Conservation (phyloP, 2,329 filamentous ascomycete genomes). For the Diaporthe helianthi region DNA sequence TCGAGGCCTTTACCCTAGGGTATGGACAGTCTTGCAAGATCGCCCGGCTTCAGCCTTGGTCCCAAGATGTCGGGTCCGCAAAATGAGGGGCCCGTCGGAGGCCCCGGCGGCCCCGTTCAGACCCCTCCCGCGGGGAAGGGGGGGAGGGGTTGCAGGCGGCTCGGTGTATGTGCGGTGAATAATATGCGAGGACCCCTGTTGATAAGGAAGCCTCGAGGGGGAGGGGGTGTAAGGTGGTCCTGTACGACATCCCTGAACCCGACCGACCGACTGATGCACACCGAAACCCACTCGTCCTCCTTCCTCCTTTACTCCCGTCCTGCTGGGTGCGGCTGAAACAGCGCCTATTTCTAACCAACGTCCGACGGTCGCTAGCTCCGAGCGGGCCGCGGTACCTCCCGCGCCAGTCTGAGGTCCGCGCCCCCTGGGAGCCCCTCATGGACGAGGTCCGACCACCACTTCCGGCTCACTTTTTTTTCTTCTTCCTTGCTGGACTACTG, state of each 20-base stretch:
- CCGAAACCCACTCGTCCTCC: background rate
- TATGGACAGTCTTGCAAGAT: background rate
- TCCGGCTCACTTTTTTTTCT: background rate
- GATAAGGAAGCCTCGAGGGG: background rate
- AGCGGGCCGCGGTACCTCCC: conserved; percentile 10
- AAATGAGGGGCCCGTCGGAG: background rate
- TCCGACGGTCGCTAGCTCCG: background rate
- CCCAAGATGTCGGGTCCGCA: background rate
- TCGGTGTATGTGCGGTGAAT: background rate
- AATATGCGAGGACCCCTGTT: conserved; percentile 3
- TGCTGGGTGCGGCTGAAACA: conserved; percentile 29
- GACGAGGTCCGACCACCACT: background rate
- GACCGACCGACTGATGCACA: background rate
- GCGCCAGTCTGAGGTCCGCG: background rate
- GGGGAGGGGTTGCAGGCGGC: too few species aligned
- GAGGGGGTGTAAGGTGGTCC: too few species aligned
- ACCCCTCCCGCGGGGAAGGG: background rate
- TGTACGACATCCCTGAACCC: background rate
- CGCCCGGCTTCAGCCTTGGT: background rate
- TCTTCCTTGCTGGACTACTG: background rate
- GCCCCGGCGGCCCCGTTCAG: background rate
- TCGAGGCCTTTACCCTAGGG: background rate
- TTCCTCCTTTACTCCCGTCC: background rate
- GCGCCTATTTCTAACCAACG: background rate
- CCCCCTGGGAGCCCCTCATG: too few species aligned